Base-by-base conservation (phyloP, 1,284 basidiomycete species). In the Austroboletus novae-zelandiae region DNA sequence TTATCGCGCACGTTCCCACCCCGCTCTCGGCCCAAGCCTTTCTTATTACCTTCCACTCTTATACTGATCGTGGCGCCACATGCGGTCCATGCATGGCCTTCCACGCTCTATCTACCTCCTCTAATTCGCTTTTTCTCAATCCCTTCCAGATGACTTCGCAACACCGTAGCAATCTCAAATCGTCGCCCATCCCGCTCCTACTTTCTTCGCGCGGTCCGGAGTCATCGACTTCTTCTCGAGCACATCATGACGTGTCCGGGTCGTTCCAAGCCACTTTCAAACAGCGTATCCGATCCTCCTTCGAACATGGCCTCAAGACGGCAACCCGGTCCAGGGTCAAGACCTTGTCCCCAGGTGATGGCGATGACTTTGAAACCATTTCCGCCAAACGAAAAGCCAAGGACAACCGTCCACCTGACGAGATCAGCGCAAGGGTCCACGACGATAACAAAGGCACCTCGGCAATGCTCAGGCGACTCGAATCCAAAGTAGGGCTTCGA, bases 301-400 rank as follows among this genome's bases (percentile, higher is more conserved):
- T 89, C 30, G 84, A 85, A 59, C 80, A 85, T 56, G 83, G 78
- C 57, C 57, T 89, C 40, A 80, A 82, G 40, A 77, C 77, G 9
- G 81, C 81, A 43, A 81, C 82, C 14, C 76, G 81, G 48, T 77
- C 79, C 48, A 81, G 72, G 64, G 55, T 61, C 57, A 46, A 55
- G 34, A 14, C 25, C 8, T 23, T 53, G 2, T 43, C 53, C 13
- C 58, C 71, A 20, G 60, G 63, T 50, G 74, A 79, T 51, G 60
- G 64, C 51, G 74, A 79, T 52, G 64, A 68, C 57, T 68, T 74
- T 56, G 74, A 74, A 27, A 67, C 74, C 36, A 58, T 78, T 57
- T 74, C 71, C 7, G 57, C 64, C 51, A 78, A 75, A 64, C 75
- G 69, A 43, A 79, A 74, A 63, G 74, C 55, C 61, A 70, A 40